phyloP scores from a whole-genome alignment of 495 filamentous ascomycete species.

The Lasiosphaeria miniovina region DNA sequence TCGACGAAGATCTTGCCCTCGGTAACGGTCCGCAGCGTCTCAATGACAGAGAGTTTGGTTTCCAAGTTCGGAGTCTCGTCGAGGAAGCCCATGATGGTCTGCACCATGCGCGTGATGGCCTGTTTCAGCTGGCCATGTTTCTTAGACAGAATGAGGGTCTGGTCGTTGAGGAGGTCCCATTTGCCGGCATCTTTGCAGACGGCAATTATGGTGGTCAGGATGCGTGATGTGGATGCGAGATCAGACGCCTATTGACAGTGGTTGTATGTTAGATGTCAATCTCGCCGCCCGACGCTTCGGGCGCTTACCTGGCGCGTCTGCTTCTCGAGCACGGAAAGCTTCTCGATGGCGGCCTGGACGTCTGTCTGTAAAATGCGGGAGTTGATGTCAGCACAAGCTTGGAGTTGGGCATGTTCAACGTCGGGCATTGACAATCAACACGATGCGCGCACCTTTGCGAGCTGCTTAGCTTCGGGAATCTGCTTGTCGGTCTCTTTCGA shows the following conservation, averaged over 20 bases:
- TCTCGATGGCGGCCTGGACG: constrained; percentile 84
- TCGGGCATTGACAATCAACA: too few species aligned
- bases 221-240: constrained; percentile 86
- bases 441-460: constrained; percentile 65
- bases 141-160: constrained; percentile 92
- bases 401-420: not conserved
- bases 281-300: too few species aligned
- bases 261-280: not conserved
- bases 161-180: constrained; percentile 92
- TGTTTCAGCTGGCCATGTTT: constrained; percentile 99
- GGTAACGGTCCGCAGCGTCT: constrained; percentile 92
- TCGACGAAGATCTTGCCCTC: constrained; percentile 99
- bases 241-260: constrained; percentile 70
- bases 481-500: constrained; percentile 88
- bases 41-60: constrained; percentile 86
- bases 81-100: constrained; percentile 89
- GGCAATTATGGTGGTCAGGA: constrained; percentile 83
- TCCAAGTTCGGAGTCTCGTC: constrained; percentile 74
- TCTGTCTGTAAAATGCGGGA: constrained; percentile 58
- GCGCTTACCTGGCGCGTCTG: constrained; percentile 82
- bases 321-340: constrained; percentile 87
- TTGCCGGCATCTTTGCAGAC: constrained; percentile 90
- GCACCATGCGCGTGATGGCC: constrained; percentile 97
- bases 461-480: constrained; percentile 81
- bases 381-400: constrained; percentile 12